phyloP scores from a whole-genome alignment of 257 asterid genomes.

The Marsdenia floribunda region DNA sequence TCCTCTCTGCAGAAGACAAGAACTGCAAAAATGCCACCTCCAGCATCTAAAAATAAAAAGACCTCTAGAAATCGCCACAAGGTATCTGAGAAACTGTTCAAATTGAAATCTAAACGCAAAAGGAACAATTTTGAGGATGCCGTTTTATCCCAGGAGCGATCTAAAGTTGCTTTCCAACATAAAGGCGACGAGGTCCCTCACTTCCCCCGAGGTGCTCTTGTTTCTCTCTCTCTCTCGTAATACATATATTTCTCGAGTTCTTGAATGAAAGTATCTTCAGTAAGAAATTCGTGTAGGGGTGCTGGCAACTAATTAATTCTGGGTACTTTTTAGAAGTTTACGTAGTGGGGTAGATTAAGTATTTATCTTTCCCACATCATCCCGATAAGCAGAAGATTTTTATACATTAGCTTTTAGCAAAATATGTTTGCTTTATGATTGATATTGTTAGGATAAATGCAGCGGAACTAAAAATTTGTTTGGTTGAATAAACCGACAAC shows the following conservation, averaged over 20 bases:
- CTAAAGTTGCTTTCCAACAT: conserved; percentile 35
- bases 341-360: neutral
- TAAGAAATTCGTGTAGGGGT: neutral
- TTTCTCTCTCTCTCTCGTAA: neutral
- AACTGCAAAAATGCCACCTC: conserved; percentile 26
- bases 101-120: conserved; percentile 20
- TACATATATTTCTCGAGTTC: neutral
- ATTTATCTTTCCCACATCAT: neutral
- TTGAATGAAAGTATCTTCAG: neutral
- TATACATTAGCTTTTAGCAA: neutral
- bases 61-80: conserved; percentile 3
- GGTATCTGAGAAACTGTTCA: conserved; percentile 21
- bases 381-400: neutral
- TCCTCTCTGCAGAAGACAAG: neutral
- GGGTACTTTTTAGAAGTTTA: neutral
- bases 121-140: conserved; percentile 11
- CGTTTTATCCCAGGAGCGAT: conserved; percentile 10
- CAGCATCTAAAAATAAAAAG: conserved; percentile 8
- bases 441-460: too few relatives aligned
- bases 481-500: too few relatives aligned
- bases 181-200: conserved; percentile 69
- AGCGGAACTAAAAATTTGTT: too few relatives aligned
- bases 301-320: neutral
- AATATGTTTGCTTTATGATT: too few relatives aligned
- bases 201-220: conserved; percentile 66